These are phyloP conservation scores for Eucalyptus marginata DNA, from an alignment of 345 rosid species.

Conservation along the genomic window DNA sequence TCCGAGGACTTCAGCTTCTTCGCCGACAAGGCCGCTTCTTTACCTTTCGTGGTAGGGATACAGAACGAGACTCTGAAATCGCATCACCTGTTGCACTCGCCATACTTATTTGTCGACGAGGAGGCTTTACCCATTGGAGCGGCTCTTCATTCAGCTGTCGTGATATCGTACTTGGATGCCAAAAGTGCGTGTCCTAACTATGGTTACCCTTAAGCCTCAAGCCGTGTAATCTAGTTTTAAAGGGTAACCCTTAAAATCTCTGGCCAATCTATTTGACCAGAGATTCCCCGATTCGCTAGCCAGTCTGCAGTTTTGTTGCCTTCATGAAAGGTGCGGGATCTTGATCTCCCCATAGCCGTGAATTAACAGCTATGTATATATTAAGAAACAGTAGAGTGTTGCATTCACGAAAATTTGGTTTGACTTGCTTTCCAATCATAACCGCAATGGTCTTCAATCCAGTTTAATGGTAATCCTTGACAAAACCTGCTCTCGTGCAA, in stretches of 20 bases:
- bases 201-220: background rate
- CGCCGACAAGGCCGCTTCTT: constrained; percentile 43
- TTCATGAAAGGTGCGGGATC: background rate
- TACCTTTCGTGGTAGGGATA: constrained; percentile 35
- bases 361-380: background rate
- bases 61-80: constrained; percentile 40
- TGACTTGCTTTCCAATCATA: background rate
- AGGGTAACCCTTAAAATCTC: background rate
- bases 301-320: background rate
- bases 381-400: background rate
- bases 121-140: constrained; percentile 53
- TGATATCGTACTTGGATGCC: constrained; percentile 38
- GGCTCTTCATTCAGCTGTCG: constrained; percentile 53
- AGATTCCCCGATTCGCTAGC: background rate
- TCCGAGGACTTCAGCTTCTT: constrained; percentile 58
- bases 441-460: background rate
- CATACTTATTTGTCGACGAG: constrained; percentile 50
- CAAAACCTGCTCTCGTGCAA: background rate
- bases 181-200: background rate
- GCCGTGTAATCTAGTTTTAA: background rate
- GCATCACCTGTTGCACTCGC: constrained; percentile 49
- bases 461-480: background rate
- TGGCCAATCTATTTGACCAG: background rate
- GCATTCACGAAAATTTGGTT: background rate
- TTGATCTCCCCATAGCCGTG: background rate